A percentile compares a stretch with the other conserved stretches of the same genome.
Evolutionary conservation across 2,329 filamentous ascomycete genomes (phyloP).

Genomic region (Phialemoniopsis sp.): DNA sequence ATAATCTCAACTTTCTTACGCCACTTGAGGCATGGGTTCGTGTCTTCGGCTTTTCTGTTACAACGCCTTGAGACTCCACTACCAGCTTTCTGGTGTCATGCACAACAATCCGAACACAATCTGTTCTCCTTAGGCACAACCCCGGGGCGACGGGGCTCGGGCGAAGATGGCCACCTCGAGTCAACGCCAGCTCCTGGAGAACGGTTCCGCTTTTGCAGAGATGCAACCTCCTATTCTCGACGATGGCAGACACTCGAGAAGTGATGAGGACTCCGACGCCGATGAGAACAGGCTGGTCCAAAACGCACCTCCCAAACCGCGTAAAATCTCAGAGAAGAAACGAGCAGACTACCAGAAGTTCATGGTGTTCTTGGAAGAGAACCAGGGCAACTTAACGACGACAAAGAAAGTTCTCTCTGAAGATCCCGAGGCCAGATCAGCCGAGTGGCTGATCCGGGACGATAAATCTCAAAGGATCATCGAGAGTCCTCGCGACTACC

Average conservation of each 20-base stretch:
- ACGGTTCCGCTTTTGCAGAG: too few relatives aligned
- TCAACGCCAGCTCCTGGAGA: too few relatives aligned
- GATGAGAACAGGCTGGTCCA: slow-evolving; percentile 17
- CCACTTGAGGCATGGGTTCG: too few relatives aligned
- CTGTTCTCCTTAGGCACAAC: too few relatives aligned
- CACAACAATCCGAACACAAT: too few relatives aligned
- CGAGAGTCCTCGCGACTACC: slow-evolving; percentile 80
- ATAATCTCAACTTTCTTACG: too few relatives aligned
- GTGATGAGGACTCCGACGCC: slow-evolving; percentile 13
- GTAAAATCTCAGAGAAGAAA: slow-evolving; percentile 40
- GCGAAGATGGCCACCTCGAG: too few relatives aligned
- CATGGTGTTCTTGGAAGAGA: slow-evolving; percentile 32
- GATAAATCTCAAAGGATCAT: slow-evolving; percentile 52
- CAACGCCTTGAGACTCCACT: too few relatives aligned
- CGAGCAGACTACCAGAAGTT: slow-evolving; percentile 47
- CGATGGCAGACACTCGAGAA: slow-evolving; percentile 1
- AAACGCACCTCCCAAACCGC: slow-evolving; percentile 22
- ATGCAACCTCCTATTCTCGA: slow-evolving; percentile 1
- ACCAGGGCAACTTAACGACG: slow-evolving; percentile 17
- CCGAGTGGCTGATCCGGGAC: slow-evolving; percentile 24
- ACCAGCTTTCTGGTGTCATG: too few relatives aligned
- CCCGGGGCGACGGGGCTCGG: too few relatives aligned
- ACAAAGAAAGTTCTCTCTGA: slow-evolving; percentile 17
- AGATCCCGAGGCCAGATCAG: slow-evolving; percentile 19
- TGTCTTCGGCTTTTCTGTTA: too few relatives aligned